A percentile compares a stretch with the other conserved stretches of the same genome.
phyloP scores from a whole-genome alignment of 129 eudicot species.

The carrot (Daucus carota) region DNA sequence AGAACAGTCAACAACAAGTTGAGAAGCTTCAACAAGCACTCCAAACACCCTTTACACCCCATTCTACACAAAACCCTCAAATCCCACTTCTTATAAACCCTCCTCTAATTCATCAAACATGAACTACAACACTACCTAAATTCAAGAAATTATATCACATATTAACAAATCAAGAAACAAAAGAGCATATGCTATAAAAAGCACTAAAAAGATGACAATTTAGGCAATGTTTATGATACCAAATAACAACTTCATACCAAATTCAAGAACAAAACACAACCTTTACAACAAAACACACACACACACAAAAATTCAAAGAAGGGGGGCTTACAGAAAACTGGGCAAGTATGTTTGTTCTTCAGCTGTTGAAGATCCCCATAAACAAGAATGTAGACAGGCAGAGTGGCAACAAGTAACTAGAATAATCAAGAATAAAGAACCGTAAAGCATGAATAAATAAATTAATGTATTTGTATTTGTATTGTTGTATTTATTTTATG shows the following conservation, averaged over 20 bases:
- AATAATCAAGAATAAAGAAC: neutral
- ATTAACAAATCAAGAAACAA: neutral
- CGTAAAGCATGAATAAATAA: neutral
- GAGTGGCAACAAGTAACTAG: neutral
- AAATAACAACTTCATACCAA: neutral
- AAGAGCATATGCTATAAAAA: neutral
- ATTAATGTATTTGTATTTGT: too few relatives aligned
- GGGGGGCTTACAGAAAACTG: neutral
- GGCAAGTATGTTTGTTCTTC: neutral
- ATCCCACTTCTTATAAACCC: constrained; percentile 12
- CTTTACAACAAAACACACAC: neutral
- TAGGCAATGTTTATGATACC: neutral
- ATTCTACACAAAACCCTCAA: constrained; percentile 21
- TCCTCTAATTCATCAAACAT: constrained; percentile 15
- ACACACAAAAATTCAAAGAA: neutral
- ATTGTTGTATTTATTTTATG: neutral
- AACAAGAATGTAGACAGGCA: neutral
- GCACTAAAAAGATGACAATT: neutral
- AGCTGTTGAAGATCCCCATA: constrained; percentile 1
- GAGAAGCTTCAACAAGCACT: constrained; percentile 76
- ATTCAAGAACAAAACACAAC: neutral
- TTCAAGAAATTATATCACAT: neutral
- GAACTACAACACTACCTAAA: constrained; percentile 3
- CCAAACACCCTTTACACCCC: constrained; percentile 89
- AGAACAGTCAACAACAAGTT: constrained; percentile 73